Evolutionary conservation across 2,329 filamentous ascomycete genomes (phyloP), one percentile per base, ranked within the genome.

Genomic region (Metarhizium humberi): DNA sequence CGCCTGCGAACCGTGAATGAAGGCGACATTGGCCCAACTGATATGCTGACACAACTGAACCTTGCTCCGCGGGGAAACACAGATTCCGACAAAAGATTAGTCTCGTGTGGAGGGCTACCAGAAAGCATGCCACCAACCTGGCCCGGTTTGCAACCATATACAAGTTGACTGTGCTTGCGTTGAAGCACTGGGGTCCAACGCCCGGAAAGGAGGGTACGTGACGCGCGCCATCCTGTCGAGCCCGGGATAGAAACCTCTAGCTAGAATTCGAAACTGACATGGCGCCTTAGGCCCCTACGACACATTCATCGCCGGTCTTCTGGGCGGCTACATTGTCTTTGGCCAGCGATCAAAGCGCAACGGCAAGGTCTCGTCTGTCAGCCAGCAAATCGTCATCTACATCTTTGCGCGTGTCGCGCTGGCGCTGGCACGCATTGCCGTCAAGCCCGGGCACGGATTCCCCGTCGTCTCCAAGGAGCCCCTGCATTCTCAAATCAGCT

Each of bases 311-410:
- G 88, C 90, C 11, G 94, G 94, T 7, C 75, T 96, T 7, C 68
- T 95, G 50, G 94, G 94, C 66, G 94, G 94, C 53, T 99, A 97
- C 78, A 74, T 90, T 58, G 90, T 97, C 59, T 99, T 99, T 69
- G 94, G 92, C 51, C 71, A 77, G 46, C 78, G 81, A 57, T 81
- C 78, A 46, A 72, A 69, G 64, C 86, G 88, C 57, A 75, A 73
- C 42, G 86, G 86, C 63, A 80, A 81, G 69, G 85, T 90, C 66
- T 88, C 86, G 58, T 87, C 84, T 60, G 87, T 96, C 59, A 95
- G 86, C 73, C 90, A 96, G 77, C 92, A 99, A 78, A 99, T 99
- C 69, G 91, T 96, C 70, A 89, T 97, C 64, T 99, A 99, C 76
- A 88, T 99, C 59, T 96, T 96, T 68, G 94, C 94, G 50, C 85